Percentiles rank a stretch among this genome's conserved stretches.
phyloP scores from a whole-genome alignment of 2,329 filamentous ascomycete genomes.

The Pseudogymnoascus sp. region DNA sequence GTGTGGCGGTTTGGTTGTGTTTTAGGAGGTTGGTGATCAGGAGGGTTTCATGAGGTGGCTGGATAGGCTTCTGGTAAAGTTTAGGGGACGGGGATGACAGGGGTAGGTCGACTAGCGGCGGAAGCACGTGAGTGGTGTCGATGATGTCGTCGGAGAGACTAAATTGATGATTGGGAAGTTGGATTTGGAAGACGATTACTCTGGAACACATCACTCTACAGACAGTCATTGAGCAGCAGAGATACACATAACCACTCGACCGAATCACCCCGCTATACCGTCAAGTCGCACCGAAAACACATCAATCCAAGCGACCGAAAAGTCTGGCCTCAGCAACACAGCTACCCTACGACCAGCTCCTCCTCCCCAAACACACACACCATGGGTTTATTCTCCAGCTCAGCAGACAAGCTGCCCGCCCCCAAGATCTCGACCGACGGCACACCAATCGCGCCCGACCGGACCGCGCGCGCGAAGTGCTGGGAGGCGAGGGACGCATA shows the following conservation, averaged over 20 bases:
- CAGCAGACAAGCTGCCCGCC: constrained; percentile 29
- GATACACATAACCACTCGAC: background rate
- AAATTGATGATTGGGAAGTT: background rate
- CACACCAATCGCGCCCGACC: constrained; percentile 71
- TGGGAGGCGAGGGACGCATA: constrained; percentile 85
- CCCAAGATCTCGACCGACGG: constrained; percentile 43
- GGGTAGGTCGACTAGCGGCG: constrained; percentile 6
- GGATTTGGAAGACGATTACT: background rate
- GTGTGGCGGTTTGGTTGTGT: background rate
- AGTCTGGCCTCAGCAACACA: background rate
- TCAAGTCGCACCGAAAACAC: background rate
- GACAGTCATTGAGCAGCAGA: background rate
- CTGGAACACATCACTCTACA: background rate
- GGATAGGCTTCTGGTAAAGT: background rate
- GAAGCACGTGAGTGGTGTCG: background rate
- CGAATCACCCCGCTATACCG: background rate
- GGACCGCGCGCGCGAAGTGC: constrained; percentile 71
- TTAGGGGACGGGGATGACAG: constrained; percentile 2
- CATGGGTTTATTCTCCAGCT: constrained; percentile 44
- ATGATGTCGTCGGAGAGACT: background rate
- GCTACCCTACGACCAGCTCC: background rate
- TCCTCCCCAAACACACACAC: constrained; percentile 14
- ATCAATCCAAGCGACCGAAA: background rate
- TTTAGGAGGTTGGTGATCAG: background rate
- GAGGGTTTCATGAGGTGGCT: constrained; percentile 3